phyloP scores from a whole-genome alignment of 2,329 filamentous ascomycete genomes.

The Aspergillus piperis region DNA sequence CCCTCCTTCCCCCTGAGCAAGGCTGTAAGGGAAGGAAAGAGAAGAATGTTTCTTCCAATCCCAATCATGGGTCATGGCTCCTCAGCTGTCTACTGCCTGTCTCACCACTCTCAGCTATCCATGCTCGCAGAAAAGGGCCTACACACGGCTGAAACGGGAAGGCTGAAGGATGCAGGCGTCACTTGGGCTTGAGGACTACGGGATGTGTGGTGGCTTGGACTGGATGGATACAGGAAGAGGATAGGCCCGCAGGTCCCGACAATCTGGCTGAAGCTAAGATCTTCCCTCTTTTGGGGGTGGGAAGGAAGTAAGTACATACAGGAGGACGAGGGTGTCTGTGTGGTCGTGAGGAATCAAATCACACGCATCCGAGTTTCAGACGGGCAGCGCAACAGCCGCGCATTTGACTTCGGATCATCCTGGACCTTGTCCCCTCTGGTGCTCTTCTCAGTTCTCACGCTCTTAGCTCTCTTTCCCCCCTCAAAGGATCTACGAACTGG shows the following conservation, averaged over 20 bases:
- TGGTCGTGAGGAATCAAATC: constrained; percentile 11
- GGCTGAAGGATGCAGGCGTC: constrained; percentile 1
- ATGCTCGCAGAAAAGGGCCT: neutral
- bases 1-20: constrained; percentile 11
- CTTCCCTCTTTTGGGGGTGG: constrained; percentile 14
- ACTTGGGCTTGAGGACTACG: neutral
- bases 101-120: constrained; percentile 11
- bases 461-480: constrained; percentile 5
- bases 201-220: neutral
- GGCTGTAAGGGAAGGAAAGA: constrained; percentile 17
- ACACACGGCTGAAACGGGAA: neutral
- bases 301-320: neutral
- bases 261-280: constrained; percentile 27
- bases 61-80: neutral
- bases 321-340: neutral
- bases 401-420: constrained; percentile 1
- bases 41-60: neutral
- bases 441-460: neutral
- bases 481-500: constrained; percentile 23
- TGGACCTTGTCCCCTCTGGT: constrained; percentile 7
- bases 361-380: constrained; percentile 14
- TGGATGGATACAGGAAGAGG: neutral
- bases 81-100: constrained; percentile 7
- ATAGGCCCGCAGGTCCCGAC: constrained; percentile 18
- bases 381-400: constrained; percentile 8